phyloP scores from a whole-genome alignment of 225 moss, liverwort and hornwort genomes.

The Lunularia cruciata region DNA sequence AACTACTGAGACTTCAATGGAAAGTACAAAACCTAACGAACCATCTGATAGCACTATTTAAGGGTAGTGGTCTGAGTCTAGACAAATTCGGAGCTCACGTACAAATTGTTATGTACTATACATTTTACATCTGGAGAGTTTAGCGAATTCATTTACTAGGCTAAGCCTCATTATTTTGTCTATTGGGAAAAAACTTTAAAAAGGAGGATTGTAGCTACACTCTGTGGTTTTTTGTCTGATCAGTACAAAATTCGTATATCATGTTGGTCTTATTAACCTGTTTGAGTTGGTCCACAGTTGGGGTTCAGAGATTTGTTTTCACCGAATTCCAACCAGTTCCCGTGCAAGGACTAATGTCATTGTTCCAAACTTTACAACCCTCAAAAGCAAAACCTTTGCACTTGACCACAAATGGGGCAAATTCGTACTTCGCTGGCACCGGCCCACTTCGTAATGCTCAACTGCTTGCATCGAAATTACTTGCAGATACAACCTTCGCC shows the following conservation, averaged over 20 bases:
- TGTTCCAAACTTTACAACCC: background rate
- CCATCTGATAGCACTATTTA: no score
- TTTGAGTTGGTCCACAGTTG: slow-evolving; percentile 3
- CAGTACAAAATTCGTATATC: slow-evolving; percentile 58
- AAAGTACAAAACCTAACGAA: no score
- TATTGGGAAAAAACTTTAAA: no score
- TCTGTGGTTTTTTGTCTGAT: slow-evolving; percentile 11
- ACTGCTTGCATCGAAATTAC: slow-evolving; percentile 14
- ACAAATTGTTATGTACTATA: no score
- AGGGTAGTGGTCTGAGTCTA: no score
- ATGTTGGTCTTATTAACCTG: slow-evolving; percentile 19
- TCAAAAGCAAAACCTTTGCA: background rate
- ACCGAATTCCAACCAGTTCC: background rate
- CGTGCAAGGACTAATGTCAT: background rate
- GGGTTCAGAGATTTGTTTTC: background rate
- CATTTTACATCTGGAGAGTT: no score
- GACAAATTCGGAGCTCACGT: no score
- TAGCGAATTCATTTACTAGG: no score
- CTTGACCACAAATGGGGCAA: slow-evolving; percentile 7
- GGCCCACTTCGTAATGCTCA: slow-evolving; percentile 6
- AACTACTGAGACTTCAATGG: no score
- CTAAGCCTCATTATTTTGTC: no score
- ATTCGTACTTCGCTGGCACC: background rate
- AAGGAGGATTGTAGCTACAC: background rate
- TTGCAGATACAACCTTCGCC: background rate